Evolutionary conservation across 2,329 filamentous ascomycete species (phyloP).

Genomic region (Diaporthe longicolla): DNA sequence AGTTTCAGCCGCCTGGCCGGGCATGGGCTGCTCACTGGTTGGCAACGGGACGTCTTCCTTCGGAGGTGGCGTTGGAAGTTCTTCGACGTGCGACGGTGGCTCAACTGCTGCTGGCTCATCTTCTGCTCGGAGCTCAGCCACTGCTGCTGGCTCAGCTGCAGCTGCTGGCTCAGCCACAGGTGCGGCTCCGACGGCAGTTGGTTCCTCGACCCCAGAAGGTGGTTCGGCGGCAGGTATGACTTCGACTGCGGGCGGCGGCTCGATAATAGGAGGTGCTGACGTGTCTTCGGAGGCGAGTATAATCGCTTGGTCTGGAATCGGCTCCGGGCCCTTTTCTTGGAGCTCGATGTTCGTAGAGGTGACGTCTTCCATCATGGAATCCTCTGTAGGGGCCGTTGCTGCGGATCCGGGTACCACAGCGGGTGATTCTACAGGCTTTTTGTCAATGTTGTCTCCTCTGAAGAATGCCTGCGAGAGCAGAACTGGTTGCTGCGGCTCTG

Average conservation of each 20-base stretch:
- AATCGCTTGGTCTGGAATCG: conserved; percentile 21
- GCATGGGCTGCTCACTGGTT: conserved; percentile 39
- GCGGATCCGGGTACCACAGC: conserved; percentile 10
- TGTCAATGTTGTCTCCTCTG: conserved; percentile 7
- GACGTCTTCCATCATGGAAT: conserved; percentile 15
- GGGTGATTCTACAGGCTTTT: conserved; percentile 21
- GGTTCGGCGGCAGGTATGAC: not conserved
- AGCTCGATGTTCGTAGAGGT: conserved; percentile 16
- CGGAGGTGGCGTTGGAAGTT: not conserved
- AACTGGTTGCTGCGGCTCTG: conserved; percentile 1
- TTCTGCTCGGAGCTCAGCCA: no score
- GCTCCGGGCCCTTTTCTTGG: not conserved
- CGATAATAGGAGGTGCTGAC: not conserved
- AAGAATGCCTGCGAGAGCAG: conserved; percentile 23
- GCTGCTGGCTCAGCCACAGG: conserved; percentile 8
- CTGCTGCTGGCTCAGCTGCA: not conserved
- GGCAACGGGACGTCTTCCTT: conserved; percentile 33
- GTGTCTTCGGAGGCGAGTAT: conserved; percentile 5
- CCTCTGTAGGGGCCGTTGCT: conserved; percentile 22
- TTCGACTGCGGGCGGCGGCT: conserved; percentile 6
- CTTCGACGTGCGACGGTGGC: conserved; percentile 4
- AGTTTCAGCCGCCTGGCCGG: conserved; percentile 19
- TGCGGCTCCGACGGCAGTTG: conserved; percentile 13
- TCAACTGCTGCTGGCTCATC: not conserved
- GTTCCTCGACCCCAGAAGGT: not conserved